Percentiles rank a stretch among this genome's conserved stretches.
These are phyloP conservation scores for Neurospora sp. DNA, from an alignment of 495 filamentous ascomycete genomes.

Conservation along the genomic window DNA sequence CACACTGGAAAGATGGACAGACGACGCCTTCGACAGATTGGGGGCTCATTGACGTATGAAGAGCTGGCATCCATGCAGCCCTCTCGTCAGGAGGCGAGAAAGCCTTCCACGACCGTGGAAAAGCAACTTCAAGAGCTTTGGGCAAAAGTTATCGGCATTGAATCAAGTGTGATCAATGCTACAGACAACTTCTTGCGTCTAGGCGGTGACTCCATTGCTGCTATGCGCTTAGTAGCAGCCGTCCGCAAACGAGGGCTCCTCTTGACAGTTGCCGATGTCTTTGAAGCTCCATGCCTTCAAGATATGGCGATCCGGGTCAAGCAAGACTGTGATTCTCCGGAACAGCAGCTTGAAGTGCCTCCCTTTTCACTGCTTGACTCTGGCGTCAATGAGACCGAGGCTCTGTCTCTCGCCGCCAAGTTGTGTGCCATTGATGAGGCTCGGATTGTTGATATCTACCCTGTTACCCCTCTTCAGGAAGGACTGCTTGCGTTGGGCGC, in stretches of 20 bases:
- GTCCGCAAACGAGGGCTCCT: constrained; percentile 37
- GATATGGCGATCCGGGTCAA: constrained; percentile 25
- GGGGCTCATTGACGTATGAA: not conserved
- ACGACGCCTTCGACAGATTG: constrained; percentile 29
- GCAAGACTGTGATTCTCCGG: not conserved
- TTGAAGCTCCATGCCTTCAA: constrained; percentile 37
- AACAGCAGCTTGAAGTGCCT: not conserved
- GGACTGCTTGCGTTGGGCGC: constrained; percentile 37
- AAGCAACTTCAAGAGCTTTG: constrained; percentile 6
- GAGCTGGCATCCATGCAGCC: constrained; percentile 4
- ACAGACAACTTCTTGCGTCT: constrained; percentile 24
- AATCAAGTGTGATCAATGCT: constrained; percentile 3
- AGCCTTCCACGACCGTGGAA: constrained; percentile 5
- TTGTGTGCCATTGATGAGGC: not conserved
- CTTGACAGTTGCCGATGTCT: constrained; percentile 44
- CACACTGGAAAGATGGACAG: constrained; percentile 42
- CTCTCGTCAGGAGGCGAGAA: not conserved
- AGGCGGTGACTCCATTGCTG: constrained; percentile 22
- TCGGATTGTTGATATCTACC: constrained; percentile 33
- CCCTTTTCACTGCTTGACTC: not conserved
- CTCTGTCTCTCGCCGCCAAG: not conserved
- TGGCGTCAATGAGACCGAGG: not conserved
- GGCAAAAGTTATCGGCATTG: constrained; percentile 7
- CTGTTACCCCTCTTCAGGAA: constrained; percentile 35
- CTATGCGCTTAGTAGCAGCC: constrained; percentile 47